Evolutionary conservation across 768 basidiomycete genomes (phyloP).

Genomic region (Suillus sp.): DNA sequence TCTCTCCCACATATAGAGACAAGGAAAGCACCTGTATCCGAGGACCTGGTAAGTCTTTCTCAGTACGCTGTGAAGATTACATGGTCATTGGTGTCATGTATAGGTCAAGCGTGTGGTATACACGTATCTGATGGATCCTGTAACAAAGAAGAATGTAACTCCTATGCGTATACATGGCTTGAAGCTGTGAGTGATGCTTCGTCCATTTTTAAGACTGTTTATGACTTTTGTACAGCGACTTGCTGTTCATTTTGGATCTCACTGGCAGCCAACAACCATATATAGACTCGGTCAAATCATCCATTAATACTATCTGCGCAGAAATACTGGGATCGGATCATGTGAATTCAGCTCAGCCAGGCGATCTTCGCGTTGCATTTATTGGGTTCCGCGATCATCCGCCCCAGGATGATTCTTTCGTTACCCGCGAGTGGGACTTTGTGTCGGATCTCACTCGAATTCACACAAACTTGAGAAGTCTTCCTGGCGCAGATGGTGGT

Average conservation of each 20-base stretch:
- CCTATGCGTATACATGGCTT: not conserved
- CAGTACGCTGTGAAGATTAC: not conserved
- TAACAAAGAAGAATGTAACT: not conserved
- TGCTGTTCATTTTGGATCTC: slow-evolving; percentile 54
- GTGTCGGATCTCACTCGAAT: slow-evolving; percentile 40
- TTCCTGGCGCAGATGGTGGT: slow-evolving; percentile 39
- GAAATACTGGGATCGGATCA: slow-evolving; percentile 38
- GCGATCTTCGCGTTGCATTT: slow-evolving; percentile 46
- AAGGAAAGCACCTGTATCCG: slow-evolving; percentile 2
- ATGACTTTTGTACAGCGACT: slow-evolving; percentile 31
- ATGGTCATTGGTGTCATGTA: not conserved
- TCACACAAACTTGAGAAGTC: slow-evolving; percentile 37
- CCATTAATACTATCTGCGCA: slow-evolving; percentile 34
- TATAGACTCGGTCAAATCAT: slow-evolving; percentile 25
- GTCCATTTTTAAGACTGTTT: not conserved
- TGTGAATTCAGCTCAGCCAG: slow-evolving; percentile 42
- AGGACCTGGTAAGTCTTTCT: not conserved
- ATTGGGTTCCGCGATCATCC: slow-evolving; percentile 54
- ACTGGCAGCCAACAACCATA: slow-evolving; percentile 49
- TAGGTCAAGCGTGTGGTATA: slow-evolving; percentile 4
- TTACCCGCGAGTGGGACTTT: slow-evolving; percentile 47
- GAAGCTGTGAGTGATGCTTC: slow-evolving; percentile 8
- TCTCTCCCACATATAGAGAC: slow-evolving; percentile 1
- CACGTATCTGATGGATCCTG: slow-evolving; percentile 4
- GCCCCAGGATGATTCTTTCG: slow-evolving; percentile 48